phyloP scores from a whole-genome alignment of 345 rosid genomes.

The Hibiscus trionum region DNA sequence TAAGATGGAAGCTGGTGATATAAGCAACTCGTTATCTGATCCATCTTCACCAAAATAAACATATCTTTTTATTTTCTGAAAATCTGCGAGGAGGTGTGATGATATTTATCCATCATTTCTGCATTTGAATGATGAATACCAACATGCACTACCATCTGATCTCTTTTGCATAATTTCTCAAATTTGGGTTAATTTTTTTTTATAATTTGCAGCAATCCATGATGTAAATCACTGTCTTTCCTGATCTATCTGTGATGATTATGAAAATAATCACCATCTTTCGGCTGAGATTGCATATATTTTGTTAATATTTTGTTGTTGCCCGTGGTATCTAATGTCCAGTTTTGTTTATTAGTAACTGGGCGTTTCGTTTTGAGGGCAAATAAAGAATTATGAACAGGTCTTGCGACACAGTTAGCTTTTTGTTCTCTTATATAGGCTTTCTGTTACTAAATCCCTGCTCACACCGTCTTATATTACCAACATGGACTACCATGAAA shows the following conservation, averaged over 20 bases:
- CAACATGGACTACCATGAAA: too few relatives aligned
- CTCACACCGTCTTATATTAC: slow-evolving; percentile 18
- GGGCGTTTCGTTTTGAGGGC: slow-evolving; percentile 71
- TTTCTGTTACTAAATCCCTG: slow-evolving; percentile 63
- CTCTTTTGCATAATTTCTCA: slow-evolving; percentile 26
- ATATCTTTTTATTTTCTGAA: background rate
- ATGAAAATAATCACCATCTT: slow-evolving; percentile 50
- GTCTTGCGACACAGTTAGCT: slow-evolving; percentile 79
- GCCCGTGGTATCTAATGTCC: slow-evolving; percentile 90
- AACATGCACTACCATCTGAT: slow-evolving; percentile 98
- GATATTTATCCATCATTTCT: slow-evolving; percentile 51
- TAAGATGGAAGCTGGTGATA: slow-evolving; percentile 28
- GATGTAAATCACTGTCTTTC: slow-evolving; percentile 41
- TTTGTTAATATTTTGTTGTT: background rate
- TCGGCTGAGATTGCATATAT: slow-evolving; percentile 71
- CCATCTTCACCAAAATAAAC: background rate
- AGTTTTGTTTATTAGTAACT: slow-evolving; percentile 31
- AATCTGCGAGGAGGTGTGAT: slow-evolving; percentile 48
- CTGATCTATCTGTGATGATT: slow-evolving; percentile 49
- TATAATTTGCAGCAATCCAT: slow-evolving; percentile 35
- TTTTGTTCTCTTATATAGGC: slow-evolving; percentile 17
- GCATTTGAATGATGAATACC: slow-evolving; percentile 46
- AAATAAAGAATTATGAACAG: slow-evolving; percentile 37
- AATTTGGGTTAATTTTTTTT: too few relatives aligned
- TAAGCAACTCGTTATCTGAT: slow-evolving; percentile 20